Evolutionary conservation across 2,329 filamentous ascomycete genomes (phyloP).

Genomic region (Aureobasidium sp.): DNA sequence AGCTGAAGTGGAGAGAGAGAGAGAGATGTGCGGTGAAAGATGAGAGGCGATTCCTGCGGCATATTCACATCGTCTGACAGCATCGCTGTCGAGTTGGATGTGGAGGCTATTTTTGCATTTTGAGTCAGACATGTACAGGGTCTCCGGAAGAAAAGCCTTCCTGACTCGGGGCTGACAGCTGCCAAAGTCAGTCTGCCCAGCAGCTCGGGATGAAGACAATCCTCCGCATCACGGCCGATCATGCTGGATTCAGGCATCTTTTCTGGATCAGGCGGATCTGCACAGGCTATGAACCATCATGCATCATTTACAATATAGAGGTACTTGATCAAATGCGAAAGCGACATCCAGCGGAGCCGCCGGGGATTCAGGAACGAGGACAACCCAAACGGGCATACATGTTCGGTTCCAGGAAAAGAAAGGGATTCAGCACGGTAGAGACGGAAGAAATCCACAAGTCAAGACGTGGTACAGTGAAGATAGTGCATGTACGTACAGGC

Average conservation of each 20-base stretch:
- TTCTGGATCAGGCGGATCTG: neutral
- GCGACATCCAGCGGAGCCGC: neutral
- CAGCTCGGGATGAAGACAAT: neutral
- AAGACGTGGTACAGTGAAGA: neutral
- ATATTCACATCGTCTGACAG: neutral
- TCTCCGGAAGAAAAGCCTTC: neutral
- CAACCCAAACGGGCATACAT: neutral
- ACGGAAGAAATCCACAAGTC: neutral
- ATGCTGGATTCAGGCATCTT: neutral
- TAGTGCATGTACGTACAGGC: neutral
- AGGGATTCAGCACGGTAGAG: neutral
- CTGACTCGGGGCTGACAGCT: constrained; percentile 1
- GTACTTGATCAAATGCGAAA: neutral
- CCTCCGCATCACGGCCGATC: neutral
- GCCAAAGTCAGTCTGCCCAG: constrained; percentile 2
- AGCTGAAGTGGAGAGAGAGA: neutral
- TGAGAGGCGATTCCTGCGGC: neutral
- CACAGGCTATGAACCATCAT: neutral
- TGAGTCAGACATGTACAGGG: neutral
- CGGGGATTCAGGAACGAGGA: neutral
- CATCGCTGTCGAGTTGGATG: neutral
- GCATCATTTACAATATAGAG: neutral
- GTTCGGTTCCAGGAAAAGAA: neutral
- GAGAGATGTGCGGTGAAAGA: neutral
- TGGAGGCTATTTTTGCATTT: neutral